phyloP scores from a whole-genome alignment of 1,139 yeast species.

The Pichia sp. region DNA sequence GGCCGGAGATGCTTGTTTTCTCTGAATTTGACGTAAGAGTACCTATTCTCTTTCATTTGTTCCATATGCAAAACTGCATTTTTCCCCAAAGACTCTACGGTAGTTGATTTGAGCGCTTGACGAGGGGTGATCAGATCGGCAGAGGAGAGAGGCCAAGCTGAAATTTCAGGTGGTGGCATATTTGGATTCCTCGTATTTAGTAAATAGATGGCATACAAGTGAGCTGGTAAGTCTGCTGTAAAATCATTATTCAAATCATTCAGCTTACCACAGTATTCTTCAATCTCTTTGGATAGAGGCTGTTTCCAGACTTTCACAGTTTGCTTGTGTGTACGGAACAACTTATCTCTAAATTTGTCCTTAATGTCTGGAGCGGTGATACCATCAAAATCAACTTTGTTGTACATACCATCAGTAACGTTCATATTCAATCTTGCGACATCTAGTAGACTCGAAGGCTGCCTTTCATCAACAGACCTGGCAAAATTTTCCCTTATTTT shows the following conservation, averaged over 20 bases:
- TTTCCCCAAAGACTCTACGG: not conserved
- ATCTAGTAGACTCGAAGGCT: too few relatives aligned
- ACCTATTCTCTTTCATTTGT: slow-evolving; percentile 2
- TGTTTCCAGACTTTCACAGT: too few relatives aligned
- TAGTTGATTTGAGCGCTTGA: slow-evolving; percentile 3
- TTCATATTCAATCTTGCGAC: too few relatives aligned
- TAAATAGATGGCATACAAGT: slow-evolving; percentile 42
- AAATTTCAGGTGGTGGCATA: slow-evolving; percentile 36
- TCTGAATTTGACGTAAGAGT: slow-evolving; percentile 5
- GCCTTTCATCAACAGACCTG: too few relatives aligned
- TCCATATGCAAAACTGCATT: slow-evolving; percentile 1
- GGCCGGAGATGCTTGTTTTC: slow-evolving; percentile 1
- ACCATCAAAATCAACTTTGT: too few relatives aligned
- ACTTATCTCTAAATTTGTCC: too few relatives aligned
- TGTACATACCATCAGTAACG: too few relatives aligned
- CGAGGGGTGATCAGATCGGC: slow-evolving; percentile 30
- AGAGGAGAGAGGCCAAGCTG: slow-evolving; percentile 40
- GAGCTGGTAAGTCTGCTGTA: slow-evolving; percentile 43
- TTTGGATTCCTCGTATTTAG: slow-evolving; percentile 31
- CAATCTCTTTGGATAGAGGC: slow-evolving; percentile 2
- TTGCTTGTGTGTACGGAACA: too few relatives aligned
- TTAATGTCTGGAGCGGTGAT: too few relatives aligned
- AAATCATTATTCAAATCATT: slow-evolving; percentile 37
- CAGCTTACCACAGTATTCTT: slow-evolving; percentile 24
- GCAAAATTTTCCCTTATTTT: too few relatives aligned